A percentile compares a stretch with the other conserved stretches of the same genome.
Conservation (phyloP, 768 basidiomycete genomes). For the Lentinula edodes region DNA sequence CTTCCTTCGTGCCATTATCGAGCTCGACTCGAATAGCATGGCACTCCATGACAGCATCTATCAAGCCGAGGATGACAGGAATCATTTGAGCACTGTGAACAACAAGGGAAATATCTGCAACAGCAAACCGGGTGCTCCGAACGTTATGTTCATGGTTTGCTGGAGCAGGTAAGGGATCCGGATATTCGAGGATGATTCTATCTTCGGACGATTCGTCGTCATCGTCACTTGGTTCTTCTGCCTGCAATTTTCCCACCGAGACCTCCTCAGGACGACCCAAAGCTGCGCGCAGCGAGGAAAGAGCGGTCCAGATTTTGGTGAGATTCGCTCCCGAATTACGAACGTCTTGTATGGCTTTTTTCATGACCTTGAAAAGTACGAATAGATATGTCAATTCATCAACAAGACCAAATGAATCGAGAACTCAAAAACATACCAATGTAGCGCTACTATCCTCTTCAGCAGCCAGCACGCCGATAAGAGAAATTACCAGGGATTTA, state of each 20-base stretch:
- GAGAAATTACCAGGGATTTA: constrained; percentile 56
- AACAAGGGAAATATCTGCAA: constrained; percentile 26
- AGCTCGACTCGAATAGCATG: constrained; percentile 51
- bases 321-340: constrained; percentile 49
- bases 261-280: constrained; percentile 12
- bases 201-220: constrained; percentile 17
- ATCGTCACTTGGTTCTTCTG: too few relatives aligned
- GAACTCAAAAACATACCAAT: constrained; percentile 22
- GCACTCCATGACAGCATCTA: constrained; percentile 44
- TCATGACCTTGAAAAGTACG: constrained; percentile 29
- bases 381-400: background rate
- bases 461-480: constrained; percentile 50
- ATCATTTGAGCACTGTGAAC: constrained; percentile 55
- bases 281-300: constrained; percentile 39
- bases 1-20: constrained; percentile 50
- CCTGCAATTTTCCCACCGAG: background rate
- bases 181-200: constrained; percentile 25
- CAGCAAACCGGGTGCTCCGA: constrained; percentile 36
- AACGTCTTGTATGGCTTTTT: constrained; percentile 45
- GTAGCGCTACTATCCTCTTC: constrained; percentile 32
- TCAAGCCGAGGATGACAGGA: constrained; percentile 57
- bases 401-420: background rate
- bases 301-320: constrained; percentile 56
- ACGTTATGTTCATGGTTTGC: constrained; percentile 32
- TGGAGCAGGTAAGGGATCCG: constrained; percentile 57